A percentile compares a stretch with the other conserved stretches of the same genome.
Conservation (phyloP, 2,329 filamentous ascomycete genomes). For the Hymenoscyphus repandus region DNA sequence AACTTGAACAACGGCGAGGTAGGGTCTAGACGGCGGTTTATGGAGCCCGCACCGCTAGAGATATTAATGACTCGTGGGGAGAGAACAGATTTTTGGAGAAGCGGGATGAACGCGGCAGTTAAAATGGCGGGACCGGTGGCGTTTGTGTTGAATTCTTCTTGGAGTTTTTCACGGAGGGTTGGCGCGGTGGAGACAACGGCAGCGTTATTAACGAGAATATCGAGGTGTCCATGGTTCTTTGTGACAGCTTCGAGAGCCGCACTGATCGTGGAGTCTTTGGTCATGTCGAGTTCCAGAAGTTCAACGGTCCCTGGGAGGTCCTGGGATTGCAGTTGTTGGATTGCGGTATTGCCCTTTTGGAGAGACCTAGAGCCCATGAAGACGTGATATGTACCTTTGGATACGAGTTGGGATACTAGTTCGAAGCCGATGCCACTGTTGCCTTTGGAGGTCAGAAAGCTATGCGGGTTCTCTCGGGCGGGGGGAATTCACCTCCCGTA, state of each 20-base stretch:
- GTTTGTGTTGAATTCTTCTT: constrained; percentile 3
- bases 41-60: constrained; percentile 14
- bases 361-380: too few species aligned
- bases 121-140: neutral
- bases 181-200: constrained; percentile 3
- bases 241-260: constrained; percentile 25
- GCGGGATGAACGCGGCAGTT: neutral
- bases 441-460: too few species aligned
- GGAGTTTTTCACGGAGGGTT: neutral
- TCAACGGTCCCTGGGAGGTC: neutral
- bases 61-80: constrained; percentile 16
- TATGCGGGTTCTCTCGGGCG: too few species aligned
- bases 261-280: constrained; percentile 26
- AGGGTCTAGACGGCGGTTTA: constrained; percentile 13
- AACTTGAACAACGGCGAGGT: constrained; percentile 2
- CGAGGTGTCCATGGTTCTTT: constrained; percentile 27
- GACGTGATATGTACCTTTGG: too few species aligned
- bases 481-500: too few species aligned
- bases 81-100: constrained; percentile 4
- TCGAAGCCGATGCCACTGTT: too few species aligned
- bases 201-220: constrained; percentile 33
- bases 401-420: too few species aligned
- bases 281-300: neutral
- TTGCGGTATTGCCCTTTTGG: too few species aligned
- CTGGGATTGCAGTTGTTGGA: too few species aligned